Evolutionary conservation across 306 rosid species (phyloP).

Genomic region (Lathyrus aphaca): DNA sequence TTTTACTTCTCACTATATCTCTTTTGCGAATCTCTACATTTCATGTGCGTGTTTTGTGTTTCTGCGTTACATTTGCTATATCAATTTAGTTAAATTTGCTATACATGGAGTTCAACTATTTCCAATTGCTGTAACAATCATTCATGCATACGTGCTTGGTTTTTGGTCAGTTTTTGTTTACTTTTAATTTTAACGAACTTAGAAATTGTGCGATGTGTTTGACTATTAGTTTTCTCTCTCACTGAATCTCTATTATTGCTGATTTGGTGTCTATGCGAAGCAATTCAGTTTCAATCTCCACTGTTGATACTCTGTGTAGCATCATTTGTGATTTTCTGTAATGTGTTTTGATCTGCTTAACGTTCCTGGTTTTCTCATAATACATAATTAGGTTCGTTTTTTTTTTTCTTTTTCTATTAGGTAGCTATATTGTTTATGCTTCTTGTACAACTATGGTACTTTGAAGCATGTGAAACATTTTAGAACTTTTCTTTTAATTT

Average conservation of each 20-base stretch:
- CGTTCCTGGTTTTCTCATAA: background rate
- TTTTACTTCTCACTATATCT: slow-evolving; percentile 13
- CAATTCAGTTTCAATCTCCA: slow-evolving; percentile 4
- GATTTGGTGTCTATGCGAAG: background rate
- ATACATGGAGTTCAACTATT: slow-evolving; percentile 14
- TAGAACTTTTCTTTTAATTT: slow-evolving; percentile 8
- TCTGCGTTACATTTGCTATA: slow-evolving; percentile 3
- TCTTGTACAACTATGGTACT: background rate
- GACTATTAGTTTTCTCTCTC: background rate
- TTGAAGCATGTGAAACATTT: slow-evolving; percentile 14
- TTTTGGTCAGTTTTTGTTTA: slow-evolving; percentile 22
- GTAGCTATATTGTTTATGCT: slow-evolving; percentile 12
- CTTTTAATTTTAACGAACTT: background rate
- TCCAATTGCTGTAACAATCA: background rate
- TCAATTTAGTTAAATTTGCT: slow-evolving; percentile 18
- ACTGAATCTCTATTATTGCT: background rate
- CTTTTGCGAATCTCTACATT: slow-evolving; percentile 16
- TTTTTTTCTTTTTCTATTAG: background rate
- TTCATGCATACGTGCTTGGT: slow-evolving; percentile 18
- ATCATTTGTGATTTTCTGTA: slow-evolving; percentile 3
- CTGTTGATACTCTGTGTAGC: background rate
- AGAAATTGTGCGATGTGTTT: slow-evolving; percentile 1
- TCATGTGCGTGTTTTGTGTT: background rate
- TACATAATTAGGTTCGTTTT: slow-evolving; percentile 21
- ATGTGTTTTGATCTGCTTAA: slow-evolving; percentile 16